Evolutionary conservation across 2,329 filamentous ascomycete genomes (phyloP).

Genomic region (Nemania diffusa): DNA sequence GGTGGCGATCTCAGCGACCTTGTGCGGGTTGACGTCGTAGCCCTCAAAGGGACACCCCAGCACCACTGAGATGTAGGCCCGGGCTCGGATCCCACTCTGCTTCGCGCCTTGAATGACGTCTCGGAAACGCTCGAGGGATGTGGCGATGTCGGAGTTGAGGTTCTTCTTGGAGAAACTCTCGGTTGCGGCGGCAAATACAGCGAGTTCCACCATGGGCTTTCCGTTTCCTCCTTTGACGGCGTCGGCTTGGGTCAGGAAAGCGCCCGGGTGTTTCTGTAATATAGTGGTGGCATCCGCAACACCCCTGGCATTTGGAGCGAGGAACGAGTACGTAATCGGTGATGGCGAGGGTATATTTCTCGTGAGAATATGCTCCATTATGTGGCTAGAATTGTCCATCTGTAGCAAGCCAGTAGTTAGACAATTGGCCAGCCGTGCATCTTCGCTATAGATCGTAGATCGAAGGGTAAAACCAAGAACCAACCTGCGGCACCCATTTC

Average conservation of each 20-base stretch:
- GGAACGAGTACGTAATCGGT: slow-evolving; percentile 79
- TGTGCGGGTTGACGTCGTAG: slow-evolving; percentile 69
- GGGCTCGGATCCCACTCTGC: slow-evolving; percentile 71
- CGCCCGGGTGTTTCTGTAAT: slow-evolving; percentile 61
- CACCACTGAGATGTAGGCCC: slow-evolving; percentile 84
- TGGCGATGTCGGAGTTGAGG: slow-evolving; percentile 81
- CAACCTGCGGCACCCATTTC: slow-evolving; percentile 74
- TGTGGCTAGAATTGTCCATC: slow-evolving; percentile 83
- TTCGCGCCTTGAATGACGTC: slow-evolving; percentile 77
- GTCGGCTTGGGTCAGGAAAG: slow-evolving; percentile 63
- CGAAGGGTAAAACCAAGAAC: no score
- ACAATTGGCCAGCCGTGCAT: slow-evolving; percentile 28
- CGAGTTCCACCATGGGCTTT: slow-evolving; percentile 71
- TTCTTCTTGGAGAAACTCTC: slow-evolving; percentile 84
- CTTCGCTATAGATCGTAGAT: no score
- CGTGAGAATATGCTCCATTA: slow-evolving; percentile 74
- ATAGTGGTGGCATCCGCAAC: slow-evolving; percentile 69
- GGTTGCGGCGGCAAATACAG: slow-evolving; percentile 84
- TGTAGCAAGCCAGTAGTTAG: slow-evolving; percentile 48
- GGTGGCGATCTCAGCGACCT: slow-evolving; percentile 73
- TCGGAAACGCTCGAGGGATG: slow-evolving; percentile 75
- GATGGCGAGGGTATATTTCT: slow-evolving; percentile 63
- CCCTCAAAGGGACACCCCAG: slow-evolving; percentile 83
- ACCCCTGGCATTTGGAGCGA: slow-evolving; percentile 81
- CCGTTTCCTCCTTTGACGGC: slow-evolving; percentile 52